A percentile compares a stretch with the other conserved stretches of the same genome.
Conservation (phyloP, 1,139 yeast genomes). For the Kodamaea sp. region DNA sequence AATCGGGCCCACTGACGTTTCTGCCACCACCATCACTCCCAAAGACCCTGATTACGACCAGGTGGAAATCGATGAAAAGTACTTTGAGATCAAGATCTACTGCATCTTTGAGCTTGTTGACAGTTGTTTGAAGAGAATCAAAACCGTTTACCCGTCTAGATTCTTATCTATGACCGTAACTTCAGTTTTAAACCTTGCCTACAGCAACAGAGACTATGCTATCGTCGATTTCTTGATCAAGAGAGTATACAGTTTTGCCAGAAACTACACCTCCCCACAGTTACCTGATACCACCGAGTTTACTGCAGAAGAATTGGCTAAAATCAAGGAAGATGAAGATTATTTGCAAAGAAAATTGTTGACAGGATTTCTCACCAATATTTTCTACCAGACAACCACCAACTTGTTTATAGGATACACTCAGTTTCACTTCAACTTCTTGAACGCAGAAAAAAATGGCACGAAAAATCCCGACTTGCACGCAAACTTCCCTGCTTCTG, state of each 20-base stretch:
- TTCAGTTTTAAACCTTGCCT: conserved; percentile 52
- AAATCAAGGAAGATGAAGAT: conserved; percentile 52
- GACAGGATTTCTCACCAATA: conserved; percentile 44
- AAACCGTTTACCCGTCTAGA: conserved; percentile 71
- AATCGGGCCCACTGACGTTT: background rate
- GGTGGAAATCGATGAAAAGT: conserved; percentile 12
- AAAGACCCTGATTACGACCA: conserved; percentile 13
- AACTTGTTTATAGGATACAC: conserved; percentile 24
- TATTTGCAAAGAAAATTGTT: conserved; percentile 50
- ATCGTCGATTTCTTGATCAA: conserved; percentile 51
- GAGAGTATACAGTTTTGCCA: conserved; percentile 62
- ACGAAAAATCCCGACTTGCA: background rate
- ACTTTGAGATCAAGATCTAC: conserved; percentile 61
- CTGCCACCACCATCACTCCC: conserved; percentile 1
- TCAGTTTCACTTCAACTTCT: conserved; percentile 23
- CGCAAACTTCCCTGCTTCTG: background rate
- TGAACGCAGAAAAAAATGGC: conserved; percentile 14
- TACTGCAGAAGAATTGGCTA: conserved; percentile 39
- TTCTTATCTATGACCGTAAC: conserved; percentile 68
- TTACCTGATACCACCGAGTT: conserved; percentile 24
- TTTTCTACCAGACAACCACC: conserved; percentile 42
- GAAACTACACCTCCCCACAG: conserved; percentile 57
- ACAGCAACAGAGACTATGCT: conserved; percentile 32
- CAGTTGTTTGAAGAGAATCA: conserved; percentile 52
- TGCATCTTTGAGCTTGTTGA: conserved; percentile 61